These are phyloP conservation scores for Persicaria maculosa DNA, from an alignment of 148 eudicot genomes.

Conservation along the genomic window DNA sequence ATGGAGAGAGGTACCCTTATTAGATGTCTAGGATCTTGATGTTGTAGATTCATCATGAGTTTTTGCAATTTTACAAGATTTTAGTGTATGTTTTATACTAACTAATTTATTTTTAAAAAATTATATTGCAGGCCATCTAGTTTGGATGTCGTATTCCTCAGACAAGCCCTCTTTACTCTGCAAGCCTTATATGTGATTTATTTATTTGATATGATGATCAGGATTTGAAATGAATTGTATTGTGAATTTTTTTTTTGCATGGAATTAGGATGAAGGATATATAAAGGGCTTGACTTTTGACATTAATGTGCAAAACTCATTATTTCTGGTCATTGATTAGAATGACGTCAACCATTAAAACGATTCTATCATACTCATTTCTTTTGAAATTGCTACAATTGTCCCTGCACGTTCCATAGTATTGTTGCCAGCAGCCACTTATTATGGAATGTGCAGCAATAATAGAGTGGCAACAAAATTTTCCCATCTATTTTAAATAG, in stretches of 20 bases:
- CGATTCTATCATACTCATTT: neutral
- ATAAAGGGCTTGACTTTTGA: neutral
- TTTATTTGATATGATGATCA: neutral
- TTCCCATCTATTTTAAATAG: no score
- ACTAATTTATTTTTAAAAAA: neutral
- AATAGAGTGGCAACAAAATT: no score
- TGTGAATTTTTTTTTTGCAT: no score
- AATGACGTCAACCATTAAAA: no score
- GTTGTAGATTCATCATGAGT: neutral
- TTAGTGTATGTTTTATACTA: neutral
- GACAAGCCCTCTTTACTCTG: slow-evolving; percentile 74
- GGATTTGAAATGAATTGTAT: neutral
- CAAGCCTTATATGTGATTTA: slow-evolving; percentile 81
- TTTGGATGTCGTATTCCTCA: slow-evolving; percentile 86
- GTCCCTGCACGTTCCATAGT: no score
- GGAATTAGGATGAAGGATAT: neutral
- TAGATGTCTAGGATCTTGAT: neutral
- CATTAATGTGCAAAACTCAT: no score
- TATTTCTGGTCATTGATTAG: neutral
- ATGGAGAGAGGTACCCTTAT: slow-evolving; percentile 49
- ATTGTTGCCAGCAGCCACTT: no score
- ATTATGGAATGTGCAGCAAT: no score
- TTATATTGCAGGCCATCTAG: slow-evolving; percentile 67
- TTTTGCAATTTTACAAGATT: neutral
- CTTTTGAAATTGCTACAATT: no score